A percentile compares a stretch with the other conserved stretches of the same genome.
These are phyloP conservation scores for Thraustochytrium striatum DNA, from an alignment of 352 stramenopile genomes.

Conservation along the genomic window DNA sequence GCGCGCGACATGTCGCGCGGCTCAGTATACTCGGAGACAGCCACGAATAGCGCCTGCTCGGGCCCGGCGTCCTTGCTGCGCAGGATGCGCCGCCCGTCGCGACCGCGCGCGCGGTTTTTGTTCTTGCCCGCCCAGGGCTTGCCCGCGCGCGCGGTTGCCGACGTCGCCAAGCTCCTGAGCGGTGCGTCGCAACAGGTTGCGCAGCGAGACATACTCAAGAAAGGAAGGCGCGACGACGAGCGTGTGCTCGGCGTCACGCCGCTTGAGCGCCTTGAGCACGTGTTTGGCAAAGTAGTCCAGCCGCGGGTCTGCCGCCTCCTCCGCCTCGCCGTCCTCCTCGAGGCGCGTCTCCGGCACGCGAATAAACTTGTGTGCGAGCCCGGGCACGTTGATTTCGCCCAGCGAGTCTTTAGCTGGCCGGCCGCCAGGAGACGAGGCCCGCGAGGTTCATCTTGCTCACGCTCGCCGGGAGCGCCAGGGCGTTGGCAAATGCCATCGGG, in stretches of 20 bases:
- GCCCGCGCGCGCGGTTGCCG: constrained; percentile 24
- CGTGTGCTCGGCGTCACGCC: constrained; percentile 39
- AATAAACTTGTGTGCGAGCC: constrained; percentile 70
- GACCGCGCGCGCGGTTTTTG: background rate
- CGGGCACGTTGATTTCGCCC: constrained; percentile 56
- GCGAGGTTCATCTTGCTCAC: constrained; percentile 31
- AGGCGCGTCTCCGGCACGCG: constrained; percentile 56
- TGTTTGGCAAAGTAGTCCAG: constrained; percentile 68
- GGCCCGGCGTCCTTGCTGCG: background rate
- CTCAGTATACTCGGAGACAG: constrained; percentile 48
- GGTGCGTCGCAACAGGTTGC: constrained; percentile 27
- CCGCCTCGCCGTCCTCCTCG: constrained; percentile 40
- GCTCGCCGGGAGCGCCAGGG: background rate
- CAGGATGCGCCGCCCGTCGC: constrained; percentile 11
- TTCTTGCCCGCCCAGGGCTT: constrained; percentile 9
- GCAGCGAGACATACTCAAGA: constrained; percentile 44
- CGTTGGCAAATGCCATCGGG: constrained; percentile 17
- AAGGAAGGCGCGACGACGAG: constrained; percentile 45
- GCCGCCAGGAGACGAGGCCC: constrained; percentile 14
- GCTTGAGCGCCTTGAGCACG: constrained; percentile 63
- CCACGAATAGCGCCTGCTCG: constrained; percentile 29
- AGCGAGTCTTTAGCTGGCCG: constrained; percentile 55
- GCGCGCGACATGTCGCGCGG: constrained; percentile 8
- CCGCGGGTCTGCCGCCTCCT: constrained; percentile 58
- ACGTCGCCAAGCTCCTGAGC: constrained; percentile 20